Evolutionary conservation across 495 filamentous ascomycete species (phyloP).

Genomic region (Aspergillus diversus): DNA sequence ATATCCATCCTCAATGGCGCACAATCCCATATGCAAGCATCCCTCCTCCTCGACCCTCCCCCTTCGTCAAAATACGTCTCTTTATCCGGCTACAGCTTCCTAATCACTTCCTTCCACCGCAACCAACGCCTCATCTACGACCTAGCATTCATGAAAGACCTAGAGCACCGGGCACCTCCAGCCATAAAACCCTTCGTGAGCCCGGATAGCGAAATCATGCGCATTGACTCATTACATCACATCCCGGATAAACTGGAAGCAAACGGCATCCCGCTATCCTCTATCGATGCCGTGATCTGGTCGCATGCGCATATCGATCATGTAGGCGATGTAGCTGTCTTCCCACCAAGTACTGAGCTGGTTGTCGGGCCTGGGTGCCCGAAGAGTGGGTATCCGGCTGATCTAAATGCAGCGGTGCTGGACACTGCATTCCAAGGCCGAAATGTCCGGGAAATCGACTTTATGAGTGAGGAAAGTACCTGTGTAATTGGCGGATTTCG

Average conservation of each 20-base stretch:
- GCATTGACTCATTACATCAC: neutral
- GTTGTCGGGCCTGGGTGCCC: neutral
- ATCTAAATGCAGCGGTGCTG: neutral
- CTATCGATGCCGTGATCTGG: constrained; percentile 1
- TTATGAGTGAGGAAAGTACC: neutral
- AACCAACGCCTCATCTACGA: constrained; percentile 4
- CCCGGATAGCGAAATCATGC: neutral
- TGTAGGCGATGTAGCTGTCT: neutral
- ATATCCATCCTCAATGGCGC: neutral
- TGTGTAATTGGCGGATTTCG: neutral
- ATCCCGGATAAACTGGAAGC: neutral
- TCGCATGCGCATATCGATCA: constrained; percentile 1
- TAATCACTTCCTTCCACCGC: neutral
- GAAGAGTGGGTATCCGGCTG: neutral
- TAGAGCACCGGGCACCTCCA: neutral
- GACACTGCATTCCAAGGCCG: neutral
- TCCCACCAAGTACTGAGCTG: neutral
- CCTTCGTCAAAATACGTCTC: neutral
- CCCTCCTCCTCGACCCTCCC: neutral
- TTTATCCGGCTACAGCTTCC: neutral
- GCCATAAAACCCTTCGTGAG: neutral
- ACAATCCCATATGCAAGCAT: neutral
- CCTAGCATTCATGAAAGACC: constrained; percentile 4
- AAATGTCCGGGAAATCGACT: neutral
- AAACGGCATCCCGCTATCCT: neutral